A percentile compares a stretch with the other conserved stretches of the same genome.
These are phyloP conservation scores for Citrus australasica DNA, from an alignment of 345 rosid species.

Conservation along the genomic window DNA sequence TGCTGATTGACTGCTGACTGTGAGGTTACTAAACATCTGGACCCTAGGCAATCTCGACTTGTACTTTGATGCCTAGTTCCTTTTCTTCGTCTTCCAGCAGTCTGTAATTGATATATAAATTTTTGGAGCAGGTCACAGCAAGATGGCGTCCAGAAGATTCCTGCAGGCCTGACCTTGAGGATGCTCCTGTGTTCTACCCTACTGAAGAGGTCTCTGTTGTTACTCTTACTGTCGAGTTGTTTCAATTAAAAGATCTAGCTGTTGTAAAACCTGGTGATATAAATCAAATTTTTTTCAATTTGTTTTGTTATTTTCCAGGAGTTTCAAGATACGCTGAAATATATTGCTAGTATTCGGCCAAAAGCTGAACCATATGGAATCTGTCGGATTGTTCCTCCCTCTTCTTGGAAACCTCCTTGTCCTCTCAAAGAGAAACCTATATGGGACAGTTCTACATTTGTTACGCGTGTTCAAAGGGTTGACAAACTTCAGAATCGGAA, in stretches of 20 bases:
- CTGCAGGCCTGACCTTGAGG: slow-evolving; percentile 67
- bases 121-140: slow-evolving; percentile 57
- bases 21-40: background rate
- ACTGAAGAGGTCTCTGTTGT: slow-evolving; percentile 71
- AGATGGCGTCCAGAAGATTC: slow-evolving; percentile 84
- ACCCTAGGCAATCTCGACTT: background rate
- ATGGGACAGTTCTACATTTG: slow-evolving; percentile 80
- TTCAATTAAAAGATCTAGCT: background rate
- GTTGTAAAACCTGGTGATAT: background rate
- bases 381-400: slow-evolving; percentile 96
- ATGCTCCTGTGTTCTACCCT: slow-evolving; percentile 90
- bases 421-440: slow-evolving; percentile 63
- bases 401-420: slow-evolving; percentile 96
- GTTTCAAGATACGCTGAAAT: slow-evolving; percentile 87
- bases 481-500: slow-evolving; percentile 94
- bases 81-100: slow-evolving; percentile 12
- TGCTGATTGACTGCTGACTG: slow-evolving; percentile 5
- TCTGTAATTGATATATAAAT: slow-evolving; percentile 15
- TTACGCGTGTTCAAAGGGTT: slow-evolving; percentile 93
- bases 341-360: slow-evolving; percentile 76
- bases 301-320: slow-evolving; percentile 50
- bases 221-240: slow-evolving; percentile 19
- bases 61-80: background rate
- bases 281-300: slow-evolving; percentile 22
- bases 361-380: slow-evolving; percentile 92